Evolutionary conservation across 768 basidiomycete genomes (phyloP).

Genomic region (Kockovaella imperatae): DNA sequence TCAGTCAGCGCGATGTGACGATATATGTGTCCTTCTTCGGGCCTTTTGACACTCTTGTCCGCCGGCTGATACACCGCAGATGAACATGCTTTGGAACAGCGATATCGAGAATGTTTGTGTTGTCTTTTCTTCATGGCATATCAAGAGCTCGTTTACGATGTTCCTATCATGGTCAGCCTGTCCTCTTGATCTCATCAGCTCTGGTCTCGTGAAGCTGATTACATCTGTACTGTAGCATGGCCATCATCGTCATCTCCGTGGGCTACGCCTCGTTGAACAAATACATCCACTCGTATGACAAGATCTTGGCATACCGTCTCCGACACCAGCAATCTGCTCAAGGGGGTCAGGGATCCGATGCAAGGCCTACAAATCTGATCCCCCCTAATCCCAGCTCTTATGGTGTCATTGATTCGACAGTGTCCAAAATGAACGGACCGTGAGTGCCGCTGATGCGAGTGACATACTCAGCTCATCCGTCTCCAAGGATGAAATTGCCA

Average conservation of each 20-base stretch:
- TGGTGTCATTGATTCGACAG: constrained; percentile 19
- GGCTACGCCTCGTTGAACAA: constrained; percentile 32
- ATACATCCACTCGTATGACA: constrained; percentile 22
- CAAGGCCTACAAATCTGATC: constrained; percentile 19
- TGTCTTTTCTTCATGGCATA: constrained; percentile 42
- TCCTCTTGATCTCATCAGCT: background rate
- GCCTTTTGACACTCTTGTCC: background rate
- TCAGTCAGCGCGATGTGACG: background rate
- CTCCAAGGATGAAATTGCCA: background rate
- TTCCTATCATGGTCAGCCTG: constrained; percentile 37
- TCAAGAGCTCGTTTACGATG: constrained; percentile 33
- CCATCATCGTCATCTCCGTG: constrained; percentile 31
- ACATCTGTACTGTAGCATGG: constrained; percentile 11
- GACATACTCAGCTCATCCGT: background rate
- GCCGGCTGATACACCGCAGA: constrained; percentile 12
- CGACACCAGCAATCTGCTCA: background rate
- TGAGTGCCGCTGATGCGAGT: background rate
- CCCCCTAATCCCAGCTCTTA: constrained; percentile 18
- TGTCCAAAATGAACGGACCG: constrained; percentile 12
- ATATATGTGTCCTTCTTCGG: background rate
- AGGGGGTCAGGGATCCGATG: background rate
- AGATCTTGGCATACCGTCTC: constrained; percentile 10
- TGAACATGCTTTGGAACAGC: constrained; percentile 43
- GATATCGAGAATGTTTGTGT: constrained; percentile 37
- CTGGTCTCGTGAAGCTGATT: background rate